Conservation (phyloP, 176 grass and related monocot genomes). For the Raddia distichophylla region DNA sequence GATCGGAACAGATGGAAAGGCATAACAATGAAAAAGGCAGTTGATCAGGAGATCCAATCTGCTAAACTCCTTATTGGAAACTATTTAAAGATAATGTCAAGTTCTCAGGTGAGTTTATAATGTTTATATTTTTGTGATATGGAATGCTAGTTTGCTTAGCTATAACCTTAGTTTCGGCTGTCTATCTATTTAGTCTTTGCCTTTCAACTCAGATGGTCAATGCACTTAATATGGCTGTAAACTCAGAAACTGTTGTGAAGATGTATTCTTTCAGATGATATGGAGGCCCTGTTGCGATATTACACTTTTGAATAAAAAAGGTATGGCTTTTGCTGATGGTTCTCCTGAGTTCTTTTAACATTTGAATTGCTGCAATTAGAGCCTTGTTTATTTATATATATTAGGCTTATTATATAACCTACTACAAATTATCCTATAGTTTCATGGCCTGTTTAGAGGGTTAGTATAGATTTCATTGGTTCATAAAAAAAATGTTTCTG, state of each 20-base stretch:
- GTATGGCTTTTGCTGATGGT: neutral
- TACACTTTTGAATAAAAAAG: neutral
- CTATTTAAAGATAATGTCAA: constrained; percentile 82
- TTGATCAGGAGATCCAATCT: constrained; percentile 83
- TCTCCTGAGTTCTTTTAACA: neutral
- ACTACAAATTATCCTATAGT: neutral
- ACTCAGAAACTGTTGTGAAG: neutral
- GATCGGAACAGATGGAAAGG: constrained; percentile 91
- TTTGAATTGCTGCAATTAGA: neutral
- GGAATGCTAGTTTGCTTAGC: neutral
- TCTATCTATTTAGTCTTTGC: neutral
- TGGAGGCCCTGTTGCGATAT: neutral
- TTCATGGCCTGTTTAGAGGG: neutral
- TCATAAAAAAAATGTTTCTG: neutral
- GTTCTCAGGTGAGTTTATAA: constrained; percentile 72
- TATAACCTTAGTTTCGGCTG: neutral
- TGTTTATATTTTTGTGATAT: neutral
- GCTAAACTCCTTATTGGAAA: constrained; percentile 87
- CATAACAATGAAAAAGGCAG: constrained; percentile 83
- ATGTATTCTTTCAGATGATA: constrained; percentile 9
- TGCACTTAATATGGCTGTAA: too few relatives aligned
- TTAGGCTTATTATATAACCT: neutral
- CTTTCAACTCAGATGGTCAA: neutral
- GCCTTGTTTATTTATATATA: neutral
- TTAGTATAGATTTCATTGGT: neutral